These are phyloP conservation scores for Tricholoma matsutake DNA, from an alignment of 768 basidiomycete species.

Conservation along the genomic window DNA sequence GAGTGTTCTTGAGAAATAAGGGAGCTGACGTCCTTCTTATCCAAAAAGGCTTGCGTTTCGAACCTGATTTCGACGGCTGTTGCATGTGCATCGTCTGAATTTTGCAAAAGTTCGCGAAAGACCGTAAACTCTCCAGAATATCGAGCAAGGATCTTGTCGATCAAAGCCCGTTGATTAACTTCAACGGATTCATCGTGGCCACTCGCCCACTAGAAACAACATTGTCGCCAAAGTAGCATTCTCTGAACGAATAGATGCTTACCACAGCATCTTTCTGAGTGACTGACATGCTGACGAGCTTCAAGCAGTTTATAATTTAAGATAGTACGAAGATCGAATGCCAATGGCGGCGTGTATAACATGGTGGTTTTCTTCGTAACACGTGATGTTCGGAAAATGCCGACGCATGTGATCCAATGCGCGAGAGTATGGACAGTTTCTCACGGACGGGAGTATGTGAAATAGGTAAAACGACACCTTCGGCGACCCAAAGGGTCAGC, in stretches of 20 bases:
- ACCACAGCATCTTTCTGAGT: constrained; percentile 3
- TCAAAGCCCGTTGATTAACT: constrained; percentile 94
- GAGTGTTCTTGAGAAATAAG: constrained; percentile 6
- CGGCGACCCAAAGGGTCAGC: no score
- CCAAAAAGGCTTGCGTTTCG: constrained; percentile 54
- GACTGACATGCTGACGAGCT: neutral
- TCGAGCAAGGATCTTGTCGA: constrained; percentile 93
- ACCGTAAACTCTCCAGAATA: constrained; percentile 94
- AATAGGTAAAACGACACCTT: no score
- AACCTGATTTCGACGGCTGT: constrained; percentile 77
- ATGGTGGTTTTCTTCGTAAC: no score
- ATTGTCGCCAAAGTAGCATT: neutral
- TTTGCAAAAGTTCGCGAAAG: constrained; percentile 86
- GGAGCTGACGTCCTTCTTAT: constrained; percentile 18
- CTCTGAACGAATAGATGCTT: neutral
- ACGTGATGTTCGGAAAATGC: no score
- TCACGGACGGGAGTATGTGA: no score
- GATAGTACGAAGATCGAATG: no score
- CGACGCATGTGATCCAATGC: no score
- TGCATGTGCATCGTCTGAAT: constrained; percentile 89
- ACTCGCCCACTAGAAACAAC: constrained; percentile 39
- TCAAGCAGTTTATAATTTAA: neutral
- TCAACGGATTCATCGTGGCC: constrained; percentile 82
- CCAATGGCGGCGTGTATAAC: no score
- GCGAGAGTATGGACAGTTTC: no score